Conservation (phyloP, 2,329 filamentous ascomycete genomes). For the Fusarium vanettenii region DNA sequence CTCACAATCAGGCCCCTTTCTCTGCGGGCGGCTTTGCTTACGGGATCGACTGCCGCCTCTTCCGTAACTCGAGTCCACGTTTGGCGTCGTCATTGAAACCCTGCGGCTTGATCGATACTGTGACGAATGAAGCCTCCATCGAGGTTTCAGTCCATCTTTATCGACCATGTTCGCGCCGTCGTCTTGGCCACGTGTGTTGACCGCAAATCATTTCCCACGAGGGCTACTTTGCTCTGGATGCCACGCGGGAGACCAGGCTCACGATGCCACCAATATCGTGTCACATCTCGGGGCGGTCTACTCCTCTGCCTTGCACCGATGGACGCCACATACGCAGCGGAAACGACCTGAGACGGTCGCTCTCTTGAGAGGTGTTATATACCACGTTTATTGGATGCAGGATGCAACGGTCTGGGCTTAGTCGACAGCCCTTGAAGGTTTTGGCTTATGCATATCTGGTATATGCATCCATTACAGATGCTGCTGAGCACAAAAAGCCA, state of each 20-base stretch:
- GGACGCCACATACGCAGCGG: not conserved
- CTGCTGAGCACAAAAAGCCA: not conserved
- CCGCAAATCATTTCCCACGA: conserved; percentile 15
- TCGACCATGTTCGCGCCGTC: not conserved
- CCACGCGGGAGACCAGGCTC: conserved; percentile 30
- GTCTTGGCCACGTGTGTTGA: conserved; percentile 25
- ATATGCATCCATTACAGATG: not conserved
- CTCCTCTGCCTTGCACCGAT: not conserved
- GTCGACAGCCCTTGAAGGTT: not conserved
- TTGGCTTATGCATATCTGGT: not conserved
- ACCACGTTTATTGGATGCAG: conserved; percentile 17
- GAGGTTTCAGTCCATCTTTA: not conserved
- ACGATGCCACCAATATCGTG: conserved; percentile 11
- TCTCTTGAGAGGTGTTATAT: not conserved
- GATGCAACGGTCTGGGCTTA: conserved; percentile 10
- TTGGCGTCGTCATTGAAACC: not conserved
- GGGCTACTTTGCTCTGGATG: conserved; percentile 17
- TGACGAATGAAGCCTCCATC: not conserved
- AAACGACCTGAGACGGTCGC: not conserved
- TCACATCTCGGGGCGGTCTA: conserved; percentile 9
- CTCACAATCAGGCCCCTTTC: not conserved
- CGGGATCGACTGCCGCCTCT: not conserved
- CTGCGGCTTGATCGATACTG: not conserved
- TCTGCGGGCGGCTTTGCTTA: not conserved
- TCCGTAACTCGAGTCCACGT: not conserved